Percentiles rank a stretch among this genome's conserved stretches.
Evolutionary conservation across 2,329 filamentous ascomycete species (phyloP).

Genomic region (Scolecobasidium constrictum): DNA sequence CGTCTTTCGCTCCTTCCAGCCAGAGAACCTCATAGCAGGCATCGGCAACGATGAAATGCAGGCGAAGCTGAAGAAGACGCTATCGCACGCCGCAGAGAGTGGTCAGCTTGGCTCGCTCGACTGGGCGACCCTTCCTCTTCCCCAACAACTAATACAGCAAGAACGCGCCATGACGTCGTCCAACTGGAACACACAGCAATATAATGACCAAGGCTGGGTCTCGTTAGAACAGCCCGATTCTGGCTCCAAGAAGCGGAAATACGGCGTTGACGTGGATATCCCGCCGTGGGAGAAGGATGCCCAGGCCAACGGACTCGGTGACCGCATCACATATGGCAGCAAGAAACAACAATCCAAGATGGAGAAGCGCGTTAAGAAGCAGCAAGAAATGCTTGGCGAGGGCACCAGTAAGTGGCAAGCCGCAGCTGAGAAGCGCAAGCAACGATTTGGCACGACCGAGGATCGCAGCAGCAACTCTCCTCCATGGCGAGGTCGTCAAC

Average conservation of each 20-base stretch:
- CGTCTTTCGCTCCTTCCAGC: conserved; percentile 79
- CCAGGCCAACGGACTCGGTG: conserved; percentile 46
- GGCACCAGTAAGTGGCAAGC: conserved; percentile 77
- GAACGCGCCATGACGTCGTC: conserved; percentile 46
- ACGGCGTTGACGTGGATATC: conserved; percentile 44
- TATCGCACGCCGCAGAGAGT: conserved; percentile 68
- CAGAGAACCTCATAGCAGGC: conserved; percentile 44
- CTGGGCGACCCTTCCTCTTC: conserved; percentile 75
- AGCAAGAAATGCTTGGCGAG: conserved; percentile 33
- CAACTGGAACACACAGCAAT: conserved; percentile 16
- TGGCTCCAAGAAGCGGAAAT: conserved; percentile 68
- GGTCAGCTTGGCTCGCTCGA: conserved; percentile 62
- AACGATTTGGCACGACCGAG: conserved; percentile 59
- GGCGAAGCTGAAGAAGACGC: conserved; percentile 72
- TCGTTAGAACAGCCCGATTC: conserved; percentile 10
- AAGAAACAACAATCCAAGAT: conserved; percentile 28
- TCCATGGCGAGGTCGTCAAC: background rate
- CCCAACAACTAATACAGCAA: conserved; percentile 69
- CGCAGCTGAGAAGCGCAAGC: conserved; percentile 78
- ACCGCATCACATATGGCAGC: conserved; percentile 58
- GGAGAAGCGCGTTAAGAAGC: conserved; percentile 37
- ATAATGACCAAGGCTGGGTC: conserved; percentile 12
- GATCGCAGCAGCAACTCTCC: conserved; percentile 8
- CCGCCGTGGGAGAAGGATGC: conserved; percentile 59
- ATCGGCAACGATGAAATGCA: conserved; percentile 59